Percentiles rank a stretch among this genome's conserved stretches.
These are phyloP conservation scores for Acanthamoeba healyi DNA, from an alignment of 208 protist species.

Conservation along the genomic window DNA sequence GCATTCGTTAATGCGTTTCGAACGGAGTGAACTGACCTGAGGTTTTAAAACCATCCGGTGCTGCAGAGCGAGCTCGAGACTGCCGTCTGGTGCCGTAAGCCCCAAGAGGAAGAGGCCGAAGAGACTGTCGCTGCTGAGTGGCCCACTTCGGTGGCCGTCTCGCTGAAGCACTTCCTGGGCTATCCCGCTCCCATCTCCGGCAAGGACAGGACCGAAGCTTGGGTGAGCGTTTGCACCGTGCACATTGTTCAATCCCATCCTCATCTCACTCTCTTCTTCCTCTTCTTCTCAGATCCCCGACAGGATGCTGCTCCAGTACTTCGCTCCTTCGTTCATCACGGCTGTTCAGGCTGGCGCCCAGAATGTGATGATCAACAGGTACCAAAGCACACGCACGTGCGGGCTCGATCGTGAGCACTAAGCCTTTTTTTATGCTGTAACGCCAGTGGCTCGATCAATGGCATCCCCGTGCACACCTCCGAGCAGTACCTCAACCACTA, in stretches of 20 bases:
- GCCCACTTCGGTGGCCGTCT: constrained; percentile 19
- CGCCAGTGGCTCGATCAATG: constrained; percentile 82
- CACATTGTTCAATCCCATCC: neutral
- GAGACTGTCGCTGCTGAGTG: constrained; percentile 14
- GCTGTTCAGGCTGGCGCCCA: constrained; percentile 69
- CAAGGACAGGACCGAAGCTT: constrained; percentile 81
- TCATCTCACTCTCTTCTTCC: neutral
- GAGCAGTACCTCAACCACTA: constrained; percentile 78
- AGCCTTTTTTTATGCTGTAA: constrained; percentile 29
- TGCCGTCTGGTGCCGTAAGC: constrained; percentile 9
- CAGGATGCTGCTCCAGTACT: constrained; percentile 80
- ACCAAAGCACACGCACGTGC: neutral
- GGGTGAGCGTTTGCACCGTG: constrained; percentile 16
- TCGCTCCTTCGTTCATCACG: constrained; percentile 74
- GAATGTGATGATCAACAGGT: constrained; percentile 71
- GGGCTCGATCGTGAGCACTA: neutral
- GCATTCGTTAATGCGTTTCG: neutral
- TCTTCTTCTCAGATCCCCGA: constrained; percentile 78
- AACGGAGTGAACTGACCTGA: neutral
- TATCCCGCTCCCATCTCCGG: constrained; percentile 78
- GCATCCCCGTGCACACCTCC: constrained; percentile 77
- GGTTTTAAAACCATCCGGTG: too few species aligned
- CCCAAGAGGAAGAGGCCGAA: neutral
- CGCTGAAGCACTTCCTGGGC: constrained; percentile 82
- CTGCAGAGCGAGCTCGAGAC: neutral